Conservation (phyloP, 2,329 filamentous ascomycete species). For the Hyphodiscus sp. region DNA sequence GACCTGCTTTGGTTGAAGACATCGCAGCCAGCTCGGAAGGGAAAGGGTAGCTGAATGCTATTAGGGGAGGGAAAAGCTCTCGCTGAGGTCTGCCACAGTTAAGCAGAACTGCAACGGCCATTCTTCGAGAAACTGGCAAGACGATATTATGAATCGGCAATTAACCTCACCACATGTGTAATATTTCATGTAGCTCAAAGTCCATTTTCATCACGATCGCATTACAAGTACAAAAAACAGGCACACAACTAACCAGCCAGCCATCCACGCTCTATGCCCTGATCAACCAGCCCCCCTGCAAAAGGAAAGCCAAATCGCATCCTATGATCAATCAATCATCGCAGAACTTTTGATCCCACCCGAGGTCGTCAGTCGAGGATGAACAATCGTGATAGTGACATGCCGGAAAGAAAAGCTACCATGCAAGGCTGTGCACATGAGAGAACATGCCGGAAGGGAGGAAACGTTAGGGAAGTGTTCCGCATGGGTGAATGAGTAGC, state of each 20-base stretch:
- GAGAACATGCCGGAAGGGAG: background rate
- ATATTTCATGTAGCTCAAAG: too few species aligned
- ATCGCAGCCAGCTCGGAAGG: too few species aligned
- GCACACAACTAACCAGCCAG: background rate
- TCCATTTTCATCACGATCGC: background rate
- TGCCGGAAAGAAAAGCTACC: background rate
- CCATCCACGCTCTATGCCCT: background rate
- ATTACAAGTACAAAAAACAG: background rate
- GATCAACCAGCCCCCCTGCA: background rate
- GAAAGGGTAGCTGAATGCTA: too few species aligned
- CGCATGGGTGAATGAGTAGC: background rate
- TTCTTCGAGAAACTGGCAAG: too few species aligned
- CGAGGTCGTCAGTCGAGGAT: background rate
- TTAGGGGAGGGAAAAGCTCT: too few species aligned
- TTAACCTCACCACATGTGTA: too few species aligned
- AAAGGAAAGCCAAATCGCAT: background rate
- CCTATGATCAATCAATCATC: background rate
- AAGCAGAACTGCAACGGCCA: too few species aligned
- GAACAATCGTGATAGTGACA: background rate
- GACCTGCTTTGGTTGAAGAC: too few species aligned
- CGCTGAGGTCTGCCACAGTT: too few species aligned
- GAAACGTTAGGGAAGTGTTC: background rate
- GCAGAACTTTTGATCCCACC: background rate
- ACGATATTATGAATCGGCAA: too few species aligned
- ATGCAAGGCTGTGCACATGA: background rate